These are phyloP conservation scores for Metschnikowia kunwiensis DNA, from an alignment of 805 yeast species.

Conservation along the genomic window DNA sequence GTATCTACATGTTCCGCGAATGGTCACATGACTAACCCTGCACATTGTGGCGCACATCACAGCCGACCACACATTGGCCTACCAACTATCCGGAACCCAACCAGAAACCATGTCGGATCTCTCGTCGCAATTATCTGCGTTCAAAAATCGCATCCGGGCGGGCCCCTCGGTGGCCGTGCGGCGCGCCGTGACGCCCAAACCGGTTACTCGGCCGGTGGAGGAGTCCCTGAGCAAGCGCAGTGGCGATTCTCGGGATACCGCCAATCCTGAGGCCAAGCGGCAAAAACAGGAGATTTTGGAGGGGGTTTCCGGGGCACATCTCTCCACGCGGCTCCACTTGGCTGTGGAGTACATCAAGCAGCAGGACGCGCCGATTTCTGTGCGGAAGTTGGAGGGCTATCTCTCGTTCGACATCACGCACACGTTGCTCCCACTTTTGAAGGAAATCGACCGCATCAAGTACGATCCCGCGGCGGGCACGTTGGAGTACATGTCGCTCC, in stretches of 20 bases:
- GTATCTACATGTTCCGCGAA: no score
- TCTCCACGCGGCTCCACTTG: conserved; percentile 81
- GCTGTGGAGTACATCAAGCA: conserved; percentile 87
- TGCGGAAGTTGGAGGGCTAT: conserved; percentile 63
- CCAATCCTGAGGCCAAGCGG: conserved; percentile 34
- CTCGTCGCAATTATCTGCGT: conserved; percentile 45
- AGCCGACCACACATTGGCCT: no score
- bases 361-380: conserved; percentile 65
- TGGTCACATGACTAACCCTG: no score
- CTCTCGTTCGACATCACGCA: conserved; percentile 58
- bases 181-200: conserved; percentile 23
- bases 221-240: conserved; percentile 11
- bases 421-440: conserved; percentile 66
- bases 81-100: conserved; percentile 21
- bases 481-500: conserved; percentile 83
- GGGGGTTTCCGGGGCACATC: conserved; percentile 52
- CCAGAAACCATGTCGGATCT: conserved; percentile 29
- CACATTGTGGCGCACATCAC: no score
- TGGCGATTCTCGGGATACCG: conserved; percentile 16
- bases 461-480: conserved; percentile 61
- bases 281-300: conserved; percentile 26
- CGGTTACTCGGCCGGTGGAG: conserved; percentile 15
- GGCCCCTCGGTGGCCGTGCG: conserved; percentile 40
- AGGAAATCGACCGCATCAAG: conserved; percentile 73
- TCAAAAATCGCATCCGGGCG: conserved; percentile 42